Base-by-base conservation (phyloP, 176 grass and related monocot genomes). In the Oryza australiensis region DNA sequence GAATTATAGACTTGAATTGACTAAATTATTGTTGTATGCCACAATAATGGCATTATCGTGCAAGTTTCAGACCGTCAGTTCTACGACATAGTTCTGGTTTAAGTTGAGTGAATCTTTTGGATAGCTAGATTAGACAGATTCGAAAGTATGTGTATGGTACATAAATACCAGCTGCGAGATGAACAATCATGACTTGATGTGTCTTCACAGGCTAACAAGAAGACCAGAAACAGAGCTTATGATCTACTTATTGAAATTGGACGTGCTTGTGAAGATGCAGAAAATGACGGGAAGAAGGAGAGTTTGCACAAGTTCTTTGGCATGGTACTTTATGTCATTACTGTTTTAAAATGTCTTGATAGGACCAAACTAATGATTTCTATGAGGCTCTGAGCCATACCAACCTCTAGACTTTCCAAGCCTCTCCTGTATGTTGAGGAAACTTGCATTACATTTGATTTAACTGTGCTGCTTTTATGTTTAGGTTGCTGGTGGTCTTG, bases 211-310 rank as follows among this genome's bases (percentile, higher is more conserved):
- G 88, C 82, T 60, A 98, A 98, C 83, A 98, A 85, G 77, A 98
- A 91, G 87, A 95, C 92, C 27, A 95, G 95, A 75, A 93, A 98
- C 86, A 93, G 80, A 74, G 90, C 92, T 85, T 98, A 95, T 83
- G 92, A 98, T 74, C 62, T 98, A 82, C 83, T 98, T 82, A 94
- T 98, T 60, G 84, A 95, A 95, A 93, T 98, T 84, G 95, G 88
- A 22, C 92, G 70, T 74, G 92, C 90, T 76, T 95, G 90, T 77
- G 90, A 93, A 84, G 87, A 91, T 80, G 83, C 88, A 62, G 85
- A 91, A 80, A 85, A 60, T 62, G 86, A 81, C 29, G 82, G 84
- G 64, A 90, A 72, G 59, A 91, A 91, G 66, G 92, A 89, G 74
- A 94, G 75, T 64, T 92, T 98, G 66, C 86, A 83, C 33, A 88